Percentiles rank a stretch among this genome's conserved stretches.
Evolutionary conservation across 2,329 filamentous ascomycete genomes (phyloP).

Genomic region (Pezizomycotina sp.): DNA sequence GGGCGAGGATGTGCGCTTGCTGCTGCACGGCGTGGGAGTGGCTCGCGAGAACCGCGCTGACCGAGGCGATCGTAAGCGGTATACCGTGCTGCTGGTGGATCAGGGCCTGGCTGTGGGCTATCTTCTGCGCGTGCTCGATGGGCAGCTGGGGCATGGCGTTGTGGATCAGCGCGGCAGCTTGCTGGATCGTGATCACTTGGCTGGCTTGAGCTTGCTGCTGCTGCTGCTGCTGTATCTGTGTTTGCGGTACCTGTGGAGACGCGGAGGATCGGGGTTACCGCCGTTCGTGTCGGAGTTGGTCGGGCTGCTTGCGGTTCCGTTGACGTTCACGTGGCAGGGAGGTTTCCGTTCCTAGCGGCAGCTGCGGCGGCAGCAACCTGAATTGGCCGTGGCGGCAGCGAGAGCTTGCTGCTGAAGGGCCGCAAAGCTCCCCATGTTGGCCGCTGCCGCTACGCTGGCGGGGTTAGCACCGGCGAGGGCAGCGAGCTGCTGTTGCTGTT

Average conservation of each 20-base stretch:
- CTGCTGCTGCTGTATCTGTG: constrained; percentile 15
- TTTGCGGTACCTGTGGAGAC: constrained; percentile 12
- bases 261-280: neutral
- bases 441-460: constrained; percentile 1
- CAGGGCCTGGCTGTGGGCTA: too few relatives aligned
- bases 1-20: too few relatives aligned
- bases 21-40: too few relatives aligned
- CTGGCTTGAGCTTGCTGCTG: constrained; percentile 19
- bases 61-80: too few relatives aligned
- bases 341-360: constrained; percentile 8
- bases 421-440: constrained; percentile 5
- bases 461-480: constrained; percentile 7
- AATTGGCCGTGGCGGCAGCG: constrained; percentile 14
- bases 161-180: neutral
- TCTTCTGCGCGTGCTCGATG: too few relatives aligned
- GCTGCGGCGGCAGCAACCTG: constrained; percentile 14
- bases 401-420: constrained; percentile 4
- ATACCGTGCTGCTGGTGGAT: too few relatives aligned
- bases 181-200: constrained; percentile 8
- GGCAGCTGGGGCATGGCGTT: constrained; percentile 1
- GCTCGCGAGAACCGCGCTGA: too few relatives aligned
- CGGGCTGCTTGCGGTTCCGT: neutral
- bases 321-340: constrained; percentile 1
- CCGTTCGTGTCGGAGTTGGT: neutral
- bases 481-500: constrained; percentile 1